Evolutionary conservation across 2,329 filamentous ascomycete species (phyloP).

Genomic region (Hypocreales sp.): DNA sequence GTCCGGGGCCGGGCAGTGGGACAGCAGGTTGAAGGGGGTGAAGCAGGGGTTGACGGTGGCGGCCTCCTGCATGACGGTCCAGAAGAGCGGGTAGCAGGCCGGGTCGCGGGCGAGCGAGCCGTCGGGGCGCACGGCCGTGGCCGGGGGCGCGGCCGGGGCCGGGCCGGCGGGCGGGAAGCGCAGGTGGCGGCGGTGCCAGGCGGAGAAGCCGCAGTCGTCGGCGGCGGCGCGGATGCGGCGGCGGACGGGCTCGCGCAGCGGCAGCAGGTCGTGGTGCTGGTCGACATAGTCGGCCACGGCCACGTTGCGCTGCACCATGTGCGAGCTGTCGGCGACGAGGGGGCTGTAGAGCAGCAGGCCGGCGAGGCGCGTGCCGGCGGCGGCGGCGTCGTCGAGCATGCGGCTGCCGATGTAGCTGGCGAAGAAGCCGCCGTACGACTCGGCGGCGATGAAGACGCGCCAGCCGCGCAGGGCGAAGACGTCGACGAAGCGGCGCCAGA

Average conservation of each 20-base stretch:
- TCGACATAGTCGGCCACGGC: slow-evolving; percentile 44
- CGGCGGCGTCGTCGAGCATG: slow-evolving; percentile 54
- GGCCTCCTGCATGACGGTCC: slow-evolving; percentile 37
- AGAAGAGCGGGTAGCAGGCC: slow-evolving; percentile 41
- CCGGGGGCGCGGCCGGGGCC: slow-evolving; percentile 35
- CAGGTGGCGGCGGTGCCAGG: slow-evolving; percentile 44
- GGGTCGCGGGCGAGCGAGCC: slow-evolving; percentile 16
- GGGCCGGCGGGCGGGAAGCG: slow-evolving; percentile 51
- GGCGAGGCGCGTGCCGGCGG: slow-evolving; percentile 49
- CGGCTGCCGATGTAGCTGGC: slow-evolving; percentile 58
- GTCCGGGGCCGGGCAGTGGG: slow-evolving; percentile 61
- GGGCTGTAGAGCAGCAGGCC: slow-evolving; percentile 63
- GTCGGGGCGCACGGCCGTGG: slow-evolving; percentile 14
- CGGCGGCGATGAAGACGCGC: slow-evolving; percentile 60
- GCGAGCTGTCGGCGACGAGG: slow-evolving; percentile 35
- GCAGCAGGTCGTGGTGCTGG: slow-evolving; percentile 43
- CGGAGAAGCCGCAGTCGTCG: slow-evolving; percentile 45
- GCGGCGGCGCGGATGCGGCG: slow-evolving; percentile 33
- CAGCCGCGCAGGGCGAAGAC: slow-evolving; percentile 52
- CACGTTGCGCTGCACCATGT: slow-evolving; percentile 26
- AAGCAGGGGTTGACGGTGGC: slow-evolving; percentile 58
- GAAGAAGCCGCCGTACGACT: slow-evolving; percentile 51
- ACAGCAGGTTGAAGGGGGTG: slow-evolving; percentile 58
- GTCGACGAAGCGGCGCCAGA: slow-evolving; percentile 64
- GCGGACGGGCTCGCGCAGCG: slow-evolving; percentile 44